Evolutionary conservation across 495 filamentous ascomycete genomes (phyloP), one percentile per base, ranked within the genome.

Genomic region (Rhypophila decipiens): DNA sequence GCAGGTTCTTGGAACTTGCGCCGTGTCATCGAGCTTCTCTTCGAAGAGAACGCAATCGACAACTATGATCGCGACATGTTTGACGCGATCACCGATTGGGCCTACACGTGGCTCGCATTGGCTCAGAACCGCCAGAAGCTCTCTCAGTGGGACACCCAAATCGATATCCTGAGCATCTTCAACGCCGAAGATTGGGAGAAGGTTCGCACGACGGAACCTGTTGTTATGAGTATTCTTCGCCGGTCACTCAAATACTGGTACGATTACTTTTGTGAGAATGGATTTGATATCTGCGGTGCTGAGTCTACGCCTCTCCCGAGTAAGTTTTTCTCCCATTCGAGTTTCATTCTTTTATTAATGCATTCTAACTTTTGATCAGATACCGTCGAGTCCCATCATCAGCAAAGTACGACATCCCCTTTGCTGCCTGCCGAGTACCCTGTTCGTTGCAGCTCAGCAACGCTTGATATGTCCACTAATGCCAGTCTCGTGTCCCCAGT

Each of bases 1-100:
- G 47, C 70, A 13, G 69, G 73, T 4, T 58, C 66, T 0, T 48
- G 49, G 18, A 81, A 81, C 46, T 63, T 80, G 24, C 66, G 47
- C 50, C 49, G 49, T 3, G 64, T 73, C 5, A 45, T 74, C 17
- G 34, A 56, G 9, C 51, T 49, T 2, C 31, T 72, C 15, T 35
- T 42, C 31, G 53, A 57, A 12, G 53, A 70, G 56, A 70, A 70
- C 29, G 15, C 5, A 7, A 7, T 29, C 13, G 39, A 21, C 4
- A 21, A 46, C 11, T 44, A 31, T 37, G 35, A 44, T 35, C 31
- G 24, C 2, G 41, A 38, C 20, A 13, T 23, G 3, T 34, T 31
- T 19, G 27, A 19, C 7, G 38, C 39, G 3, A 4, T 53, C 8
- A 53, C 58, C 38, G 37, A 56, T 15, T 61, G 58, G 55, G 47